phyloP scores from a whole-genome alignment of 805 yeast species.

The Nakazawaea sp. region DNA sequence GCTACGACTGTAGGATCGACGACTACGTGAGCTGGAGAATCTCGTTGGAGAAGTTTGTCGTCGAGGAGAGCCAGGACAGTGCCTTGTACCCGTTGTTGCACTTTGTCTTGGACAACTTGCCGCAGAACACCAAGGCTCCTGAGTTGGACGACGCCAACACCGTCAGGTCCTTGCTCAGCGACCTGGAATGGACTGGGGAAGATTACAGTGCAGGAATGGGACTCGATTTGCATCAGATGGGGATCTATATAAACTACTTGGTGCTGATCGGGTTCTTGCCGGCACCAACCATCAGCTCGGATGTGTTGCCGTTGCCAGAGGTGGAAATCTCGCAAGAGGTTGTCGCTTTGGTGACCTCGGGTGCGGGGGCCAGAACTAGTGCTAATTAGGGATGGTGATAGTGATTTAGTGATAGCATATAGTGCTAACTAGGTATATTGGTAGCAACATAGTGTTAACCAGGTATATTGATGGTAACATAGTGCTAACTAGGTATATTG shows the following conservation, averaged over 20 bases:
- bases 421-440: too few species aligned
- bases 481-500: too few species aligned
- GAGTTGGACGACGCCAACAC: conserved; percentile 89
- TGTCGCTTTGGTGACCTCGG: conserved; percentile 47
- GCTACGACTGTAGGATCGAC: conserved; percentile 56
- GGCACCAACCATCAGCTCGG: conserved; percentile 37
- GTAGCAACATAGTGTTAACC: too few species aligned
- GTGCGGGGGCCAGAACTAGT: conserved; percentile 73
- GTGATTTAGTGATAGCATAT: too few species aligned
- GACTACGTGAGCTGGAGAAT: conserved; percentile 78
- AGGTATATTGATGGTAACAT: too few species aligned
- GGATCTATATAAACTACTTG: conserved; percentile 75
- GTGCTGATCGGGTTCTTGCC: conserved; percentile 76
- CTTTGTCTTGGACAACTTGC: conserved; percentile 88
- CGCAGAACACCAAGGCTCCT: conserved; percentile 89
- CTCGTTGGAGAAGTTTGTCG: conserved; percentile 68
- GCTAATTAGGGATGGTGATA: conserved; percentile 30
- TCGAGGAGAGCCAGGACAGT: conserved; percentile 65
- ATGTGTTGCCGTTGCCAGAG: conserved; percentile 44
- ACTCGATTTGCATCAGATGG: conserved; percentile 59
- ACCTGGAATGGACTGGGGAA: conserved; percentile 53
- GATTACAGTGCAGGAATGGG: conserved; percentile 72
- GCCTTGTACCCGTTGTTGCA: conserved; percentile 92
- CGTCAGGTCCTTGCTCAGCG: conserved; percentile 55
- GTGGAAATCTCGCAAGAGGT: conserved; percentile 51